Evolutionary conservation across 345 rosid species (phyloP).

Genomic region (Populus davidiana): DNA sequence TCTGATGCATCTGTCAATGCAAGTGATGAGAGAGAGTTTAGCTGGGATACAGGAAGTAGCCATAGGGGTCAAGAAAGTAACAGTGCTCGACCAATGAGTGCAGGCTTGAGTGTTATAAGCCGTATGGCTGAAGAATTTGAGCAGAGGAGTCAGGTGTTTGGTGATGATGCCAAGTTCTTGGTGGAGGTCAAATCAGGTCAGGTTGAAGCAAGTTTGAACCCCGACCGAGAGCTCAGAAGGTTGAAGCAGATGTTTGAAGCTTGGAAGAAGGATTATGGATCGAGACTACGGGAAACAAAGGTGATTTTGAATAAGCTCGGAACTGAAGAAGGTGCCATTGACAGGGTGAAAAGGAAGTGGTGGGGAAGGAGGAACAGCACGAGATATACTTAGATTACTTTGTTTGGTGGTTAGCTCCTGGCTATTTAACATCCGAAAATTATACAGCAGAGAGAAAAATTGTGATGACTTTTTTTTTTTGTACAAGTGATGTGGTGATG

Average conservation of each 20-base stretch:
- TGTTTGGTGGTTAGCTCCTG: constrained; percentile 7
- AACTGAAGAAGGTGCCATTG: constrained; percentile 68
- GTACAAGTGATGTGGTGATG: constrained; percentile 1
- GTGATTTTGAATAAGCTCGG: constrained; percentile 82
- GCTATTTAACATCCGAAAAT: background rate
- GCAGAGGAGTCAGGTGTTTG: constrained; percentile 94
- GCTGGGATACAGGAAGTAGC: constrained; percentile 66
- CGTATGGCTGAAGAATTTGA: constrained; percentile 91
- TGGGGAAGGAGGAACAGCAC: constrained; percentile 96
- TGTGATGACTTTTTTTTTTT: background rate
- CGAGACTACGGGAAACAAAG: constrained; percentile 80
- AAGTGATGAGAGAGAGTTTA: constrained; percentile 61
- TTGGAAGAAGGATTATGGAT: constrained; percentile 94
- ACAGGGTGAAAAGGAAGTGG: constrained; percentile 79
- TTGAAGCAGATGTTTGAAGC: constrained; percentile 93
- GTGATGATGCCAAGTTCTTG: constrained; percentile 92
- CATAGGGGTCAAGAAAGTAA: constrained; percentile 61
- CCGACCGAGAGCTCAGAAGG: constrained; percentile 79
- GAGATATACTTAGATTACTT: constrained; percentile 42
- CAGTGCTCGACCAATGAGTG: constrained; percentile 70
- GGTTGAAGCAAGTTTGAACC: constrained; percentile 89
- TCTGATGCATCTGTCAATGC: constrained; percentile 90
- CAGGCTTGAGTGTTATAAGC: constrained; percentile 83
- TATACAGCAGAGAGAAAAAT: background rate
- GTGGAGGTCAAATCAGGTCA: constrained; percentile 97